A percentile compares a stretch with the other conserved stretches of the same genome.
Conservation (phyloP, 306 rosid genomes). For the Quercus gilva region DNA sequence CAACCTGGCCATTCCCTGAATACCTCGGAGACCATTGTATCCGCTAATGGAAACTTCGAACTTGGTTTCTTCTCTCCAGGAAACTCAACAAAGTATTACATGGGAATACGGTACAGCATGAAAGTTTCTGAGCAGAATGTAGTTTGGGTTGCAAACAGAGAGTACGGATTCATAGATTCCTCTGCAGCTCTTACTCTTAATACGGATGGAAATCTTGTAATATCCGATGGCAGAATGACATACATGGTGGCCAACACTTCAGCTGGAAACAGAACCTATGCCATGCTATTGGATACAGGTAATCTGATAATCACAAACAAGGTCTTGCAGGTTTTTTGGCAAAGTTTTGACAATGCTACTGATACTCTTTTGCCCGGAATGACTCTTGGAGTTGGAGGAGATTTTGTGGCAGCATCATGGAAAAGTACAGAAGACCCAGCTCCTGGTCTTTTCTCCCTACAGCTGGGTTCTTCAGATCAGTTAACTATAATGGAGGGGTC, state of each 20-base stretch:
- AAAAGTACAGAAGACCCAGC: not conserved
- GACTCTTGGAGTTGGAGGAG: not conserved
- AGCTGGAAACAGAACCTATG: not conserved
- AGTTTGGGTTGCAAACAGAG: not conserved
- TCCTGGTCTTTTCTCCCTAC: not conserved
- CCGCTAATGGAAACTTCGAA: not conserved
- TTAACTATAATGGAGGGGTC: not conserved
- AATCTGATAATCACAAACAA: not conserved
- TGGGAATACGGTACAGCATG: not conserved
- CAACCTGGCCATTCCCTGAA: not conserved
- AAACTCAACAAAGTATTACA: not conserved
- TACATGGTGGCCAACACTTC: not conserved
- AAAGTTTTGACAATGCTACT: not conserved
- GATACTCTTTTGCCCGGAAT: not conserved
- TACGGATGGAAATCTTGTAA: not conserved
- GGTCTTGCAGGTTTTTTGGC: not conserved
- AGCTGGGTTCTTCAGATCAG: not conserved
- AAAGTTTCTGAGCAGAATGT: not conserved
- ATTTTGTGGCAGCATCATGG: not conserved
- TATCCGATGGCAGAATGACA: not conserved
- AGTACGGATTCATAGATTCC: not conserved
- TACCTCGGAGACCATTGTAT: not conserved
- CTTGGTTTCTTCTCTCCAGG: not conserved
- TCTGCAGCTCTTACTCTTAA: not conserved
- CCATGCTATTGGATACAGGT: not conserved